Percentiles rank a stretch among this genome's conserved stretches.
phyloP scores from a whole-genome alignment of 495 filamentous ascomycete genomes.

The Talaromyces liani region DNA sequence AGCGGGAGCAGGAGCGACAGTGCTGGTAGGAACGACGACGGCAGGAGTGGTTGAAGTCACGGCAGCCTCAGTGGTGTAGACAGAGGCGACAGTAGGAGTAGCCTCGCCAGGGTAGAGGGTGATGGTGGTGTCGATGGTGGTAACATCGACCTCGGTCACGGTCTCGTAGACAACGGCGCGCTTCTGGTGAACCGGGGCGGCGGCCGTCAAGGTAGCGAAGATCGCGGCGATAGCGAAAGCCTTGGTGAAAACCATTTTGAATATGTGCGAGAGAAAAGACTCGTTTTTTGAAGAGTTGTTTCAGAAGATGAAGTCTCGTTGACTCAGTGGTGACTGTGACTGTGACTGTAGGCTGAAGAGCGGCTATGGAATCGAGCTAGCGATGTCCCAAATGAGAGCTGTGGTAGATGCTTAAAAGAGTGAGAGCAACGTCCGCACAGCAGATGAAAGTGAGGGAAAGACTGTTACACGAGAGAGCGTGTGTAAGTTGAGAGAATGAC shows the following conservation, averaged over 20 bases:
- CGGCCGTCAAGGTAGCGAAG: conserved; percentile 27
- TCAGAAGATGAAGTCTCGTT: not conserved
- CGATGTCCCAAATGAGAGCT: conserved; percentile 13
- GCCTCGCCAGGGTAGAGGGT: conserved; percentile 26
- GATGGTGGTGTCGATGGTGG: conserved; percentile 37
- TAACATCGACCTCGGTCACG: conserved; percentile 23
- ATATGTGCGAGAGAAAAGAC: not conserved
- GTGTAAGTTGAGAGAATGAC: conserved; percentile 11
- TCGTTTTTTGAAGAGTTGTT: not conserved
- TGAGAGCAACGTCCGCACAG: conserved; percentile 27
- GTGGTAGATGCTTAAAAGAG: conserved; percentile 11
- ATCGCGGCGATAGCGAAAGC: conserved; percentile 34
- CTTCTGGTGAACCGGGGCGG: conserved; percentile 30
- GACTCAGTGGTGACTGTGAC: not conserved
- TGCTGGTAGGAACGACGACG: conserved; percentile 7
- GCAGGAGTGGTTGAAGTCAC: conserved; percentile 12
- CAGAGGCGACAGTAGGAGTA: conserved; percentile 5
- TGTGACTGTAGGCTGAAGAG: conserved; percentile 3
- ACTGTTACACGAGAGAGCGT: conserved; percentile 18
- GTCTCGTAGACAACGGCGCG: conserved; percentile 24
- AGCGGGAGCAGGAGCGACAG: conserved; percentile 10
- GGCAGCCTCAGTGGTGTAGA: conserved; percentile 10
- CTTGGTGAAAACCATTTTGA: conserved; percentile 36
- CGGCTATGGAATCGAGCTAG: conserved; percentile 13
- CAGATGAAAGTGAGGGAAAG: conserved; percentile 18